Percentiles rank a stretch among this genome's conserved stretches.
Conservation (phyloP, 179 eudicot species). For the Heliamphora pulchella region DNA sequence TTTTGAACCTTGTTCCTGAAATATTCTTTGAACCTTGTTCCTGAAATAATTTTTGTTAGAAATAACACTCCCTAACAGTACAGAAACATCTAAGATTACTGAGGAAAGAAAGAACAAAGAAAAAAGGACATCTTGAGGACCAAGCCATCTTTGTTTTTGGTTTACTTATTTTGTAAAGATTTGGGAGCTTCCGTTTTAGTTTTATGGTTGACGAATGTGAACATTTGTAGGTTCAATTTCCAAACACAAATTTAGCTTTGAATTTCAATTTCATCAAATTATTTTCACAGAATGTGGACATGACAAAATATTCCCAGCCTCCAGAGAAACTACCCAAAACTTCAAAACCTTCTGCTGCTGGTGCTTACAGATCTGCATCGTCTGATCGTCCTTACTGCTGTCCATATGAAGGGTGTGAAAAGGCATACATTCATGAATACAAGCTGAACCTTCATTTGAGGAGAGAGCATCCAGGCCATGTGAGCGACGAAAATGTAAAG, state of each 20-base stretch:
- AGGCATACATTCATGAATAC: conserved; percentile 92
- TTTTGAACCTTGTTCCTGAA: no score
- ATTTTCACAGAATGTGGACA: conserved; percentile 34
- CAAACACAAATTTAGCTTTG: neutral
- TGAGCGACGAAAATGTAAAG: conserved; percentile 61
- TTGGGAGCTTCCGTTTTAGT: neutral
- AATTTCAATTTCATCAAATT: neutral
- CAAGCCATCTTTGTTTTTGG: neutral
- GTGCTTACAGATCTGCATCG: conserved; percentile 43
- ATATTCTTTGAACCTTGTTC: no score
- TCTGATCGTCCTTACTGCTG: conserved; percentile 75
- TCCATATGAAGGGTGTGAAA: conserved; percentile 86
- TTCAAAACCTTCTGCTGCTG: conserved; percentile 37
- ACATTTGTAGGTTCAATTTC: conserved; percentile 13
- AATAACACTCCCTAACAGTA: no score
- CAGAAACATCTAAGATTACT: neutral
- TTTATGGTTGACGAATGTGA: neutral
- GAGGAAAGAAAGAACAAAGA: neutral
- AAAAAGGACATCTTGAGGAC: neutral
- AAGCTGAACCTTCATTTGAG: conserved; percentile 85
- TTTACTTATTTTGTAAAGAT: neutral
- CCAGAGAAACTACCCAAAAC: conserved; percentile 66
- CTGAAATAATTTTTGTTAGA: no score
- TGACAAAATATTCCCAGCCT: conserved; percentile 37
- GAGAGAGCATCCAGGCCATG: conserved; percentile 82